A percentile compares a stretch with the other conserved stretches of the same genome.
phyloP scores from a whole-genome alignment of 352 stramenopile genomes.

The Aphanomyces invadans region DNA sequence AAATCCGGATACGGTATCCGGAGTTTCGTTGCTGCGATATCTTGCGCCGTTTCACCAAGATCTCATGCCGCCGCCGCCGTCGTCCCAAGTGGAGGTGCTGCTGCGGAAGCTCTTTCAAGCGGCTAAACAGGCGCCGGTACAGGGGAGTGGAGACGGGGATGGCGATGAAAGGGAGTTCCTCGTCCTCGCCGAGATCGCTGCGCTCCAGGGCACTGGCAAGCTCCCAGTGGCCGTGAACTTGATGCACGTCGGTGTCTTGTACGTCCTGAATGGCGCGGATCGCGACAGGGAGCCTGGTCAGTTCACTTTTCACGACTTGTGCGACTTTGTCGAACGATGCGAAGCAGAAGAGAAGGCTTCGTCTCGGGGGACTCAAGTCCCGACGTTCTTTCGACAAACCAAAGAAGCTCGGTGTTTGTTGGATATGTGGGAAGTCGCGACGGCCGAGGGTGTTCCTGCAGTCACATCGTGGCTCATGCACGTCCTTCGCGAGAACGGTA shows the following conservation, averaged over 20 bases:
- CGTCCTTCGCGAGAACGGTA: neutral
- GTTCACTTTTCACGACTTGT: conserved; percentile 1
- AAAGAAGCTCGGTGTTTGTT: conserved; percentile 14
- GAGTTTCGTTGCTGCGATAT: neutral
- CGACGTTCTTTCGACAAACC: conserved; percentile 3
- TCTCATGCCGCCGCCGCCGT: neutral
- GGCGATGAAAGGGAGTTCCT: neutral
- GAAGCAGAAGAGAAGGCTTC: neutral
- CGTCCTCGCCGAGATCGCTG: conserved; percentile 6
- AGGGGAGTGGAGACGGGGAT: neutral
- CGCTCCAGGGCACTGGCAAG: neutral
- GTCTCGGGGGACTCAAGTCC: neutral
- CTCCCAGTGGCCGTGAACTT: conserved; percentile 2
- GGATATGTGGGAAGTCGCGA: conserved; percentile 3
- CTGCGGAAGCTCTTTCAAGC: conserved; percentile 13
- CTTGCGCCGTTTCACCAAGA: neutral
- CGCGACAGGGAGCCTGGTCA: neutral
- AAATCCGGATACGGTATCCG: conserved; percentile 15
- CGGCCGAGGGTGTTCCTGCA: neutral
- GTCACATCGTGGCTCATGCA: conserved; percentile 4
- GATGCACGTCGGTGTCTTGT: conserved; percentile 9
- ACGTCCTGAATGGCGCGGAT: conserved; percentile 3
- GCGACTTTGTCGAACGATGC: neutral
- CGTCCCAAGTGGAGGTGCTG: conserved; percentile 1
- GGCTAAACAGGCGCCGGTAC: neutral